Percentiles rank a stretch among this genome's conserved stretches.
These are phyloP conservation scores for Xylaria arbuscula DNA, from an alignment of 2,329 filamentous ascomycete species.

Conservation along the genomic window DNA sequence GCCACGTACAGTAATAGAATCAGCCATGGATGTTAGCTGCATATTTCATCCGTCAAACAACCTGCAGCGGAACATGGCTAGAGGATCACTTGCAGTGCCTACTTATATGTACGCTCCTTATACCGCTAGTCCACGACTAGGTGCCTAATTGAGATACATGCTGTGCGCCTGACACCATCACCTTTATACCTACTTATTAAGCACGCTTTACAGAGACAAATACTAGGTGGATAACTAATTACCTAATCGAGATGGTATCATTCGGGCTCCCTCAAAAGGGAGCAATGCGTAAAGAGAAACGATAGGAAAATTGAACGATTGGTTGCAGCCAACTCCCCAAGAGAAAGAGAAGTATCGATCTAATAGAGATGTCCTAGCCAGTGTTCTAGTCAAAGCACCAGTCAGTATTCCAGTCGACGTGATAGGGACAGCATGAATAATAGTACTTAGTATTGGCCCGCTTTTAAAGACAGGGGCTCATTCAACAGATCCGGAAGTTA, in stretches of 20 bases:
- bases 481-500: slow-evolving; percentile 31
- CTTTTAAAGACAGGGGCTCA: slow-evolving; percentile 1
- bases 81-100: slow-evolving; percentile 31
- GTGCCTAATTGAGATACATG: background rate
- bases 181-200: background rate
- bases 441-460: slow-evolving; percentile 19
- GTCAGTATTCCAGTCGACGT: background rate
- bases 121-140: background rate
- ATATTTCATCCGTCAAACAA: slow-evolving; percentile 11
- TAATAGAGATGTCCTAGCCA: background rate
- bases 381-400: background rate
- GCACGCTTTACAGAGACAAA: background rate
- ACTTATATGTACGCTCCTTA: too few species aligned
- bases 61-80: slow-evolving; percentile 28
- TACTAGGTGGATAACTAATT: background rate
- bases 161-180: background rate
- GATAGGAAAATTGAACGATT: slow-evolving; percentile 17
- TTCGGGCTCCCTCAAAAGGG: background rate
- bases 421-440: background rate
- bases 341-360: background rate
- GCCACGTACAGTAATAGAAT: slow-evolving; percentile 38
- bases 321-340: slow-evolving; percentile 14
- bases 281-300: background rate
- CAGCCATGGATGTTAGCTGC: slow-evolving; percentile 6
- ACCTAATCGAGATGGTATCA: background rate